These are phyloP conservation scores for Colletotrichum sp. DNA, from an alignment of 2,329 filamentous ascomycete genomes.

Conservation along the genomic window DNA sequence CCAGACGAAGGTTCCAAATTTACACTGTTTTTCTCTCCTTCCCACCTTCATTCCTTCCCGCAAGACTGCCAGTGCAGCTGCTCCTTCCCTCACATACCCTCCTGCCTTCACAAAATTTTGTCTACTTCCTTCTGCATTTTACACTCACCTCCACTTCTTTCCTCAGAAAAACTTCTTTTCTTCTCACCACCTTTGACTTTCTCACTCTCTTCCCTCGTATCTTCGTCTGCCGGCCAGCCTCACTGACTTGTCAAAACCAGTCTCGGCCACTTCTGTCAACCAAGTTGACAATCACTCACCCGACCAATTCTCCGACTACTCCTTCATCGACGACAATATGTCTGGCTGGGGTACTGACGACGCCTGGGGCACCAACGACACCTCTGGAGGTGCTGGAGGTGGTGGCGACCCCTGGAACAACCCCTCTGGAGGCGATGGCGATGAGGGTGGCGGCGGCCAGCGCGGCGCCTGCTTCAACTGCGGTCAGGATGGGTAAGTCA, in stretches of 20 bases:
- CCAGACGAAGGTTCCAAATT: background rate
- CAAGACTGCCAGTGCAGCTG: background rate
- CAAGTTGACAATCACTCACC: background rate
- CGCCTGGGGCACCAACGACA: background rate
- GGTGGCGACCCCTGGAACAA: slow-evolving; percentile 18
- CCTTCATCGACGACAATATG: background rate
- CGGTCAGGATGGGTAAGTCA: slow-evolving; percentile 38
- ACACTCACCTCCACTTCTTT: background rate
- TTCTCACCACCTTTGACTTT: background rate
- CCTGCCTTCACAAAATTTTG: background rate
- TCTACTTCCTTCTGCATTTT: background rate
- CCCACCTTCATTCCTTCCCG: background rate
- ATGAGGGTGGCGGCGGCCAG: slow-evolving; percentile 23
- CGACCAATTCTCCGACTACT: background rate
- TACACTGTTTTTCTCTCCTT: background rate
- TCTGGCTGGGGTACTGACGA: background rate
- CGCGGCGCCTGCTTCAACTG: slow-evolving; percentile 39
- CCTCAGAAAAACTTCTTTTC: background rate
- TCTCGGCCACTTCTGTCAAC: background rate
- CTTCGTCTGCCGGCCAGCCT: background rate
- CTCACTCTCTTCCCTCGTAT: background rate
- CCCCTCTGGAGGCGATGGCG: background rate
- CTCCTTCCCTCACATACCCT: background rate
- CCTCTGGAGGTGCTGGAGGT: background rate
- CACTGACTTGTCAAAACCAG: background rate